phyloP scores from a whole-genome alignment of 805 yeast species.

The Wickerhamiella domercqiae region DNA sequence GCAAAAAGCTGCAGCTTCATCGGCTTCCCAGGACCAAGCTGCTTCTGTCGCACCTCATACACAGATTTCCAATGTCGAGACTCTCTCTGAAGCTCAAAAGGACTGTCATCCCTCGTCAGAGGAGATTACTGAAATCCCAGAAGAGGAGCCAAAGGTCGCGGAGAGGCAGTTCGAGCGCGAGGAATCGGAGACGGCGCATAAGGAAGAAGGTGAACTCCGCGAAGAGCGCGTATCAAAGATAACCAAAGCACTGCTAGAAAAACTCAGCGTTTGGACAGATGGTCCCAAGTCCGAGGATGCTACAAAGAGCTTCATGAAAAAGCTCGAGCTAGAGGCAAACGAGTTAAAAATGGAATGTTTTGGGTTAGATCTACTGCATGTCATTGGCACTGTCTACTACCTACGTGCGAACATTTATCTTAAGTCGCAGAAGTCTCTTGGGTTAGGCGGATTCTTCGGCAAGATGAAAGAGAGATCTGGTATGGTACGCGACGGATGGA shows the following conservation, averaged over 20 bases:
- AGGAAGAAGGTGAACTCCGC: slow-evolving; percentile 26
- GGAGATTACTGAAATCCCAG: neutral
- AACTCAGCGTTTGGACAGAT: slow-evolving; percentile 49
- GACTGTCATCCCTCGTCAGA: neutral
- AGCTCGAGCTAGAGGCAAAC: slow-evolving; percentile 71
- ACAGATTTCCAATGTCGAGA: neutral
- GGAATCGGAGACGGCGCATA: slow-evolving; percentile 28
- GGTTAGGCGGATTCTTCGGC: slow-evolving; percentile 71
- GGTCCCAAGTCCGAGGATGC: slow-evolving; percentile 51
- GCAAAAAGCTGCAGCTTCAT: slow-evolving; percentile 1
- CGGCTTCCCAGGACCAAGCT: neutral
- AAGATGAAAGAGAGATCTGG: slow-evolving; percentile 73
- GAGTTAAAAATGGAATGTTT: slow-evolving; percentile 87
- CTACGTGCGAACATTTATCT: slow-evolving; percentile 60
- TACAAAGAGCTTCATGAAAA: slow-evolving; percentile 43
- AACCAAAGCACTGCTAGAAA: slow-evolving; percentile 62
- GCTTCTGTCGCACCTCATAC: neutral
- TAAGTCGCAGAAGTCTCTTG: slow-evolving; percentile 66
- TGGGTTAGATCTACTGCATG: slow-evolving; percentile 68
- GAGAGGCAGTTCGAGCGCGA: slow-evolving; percentile 21
- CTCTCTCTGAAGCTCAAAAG: neutral
- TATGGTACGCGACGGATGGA: slow-evolving; percentile 68
- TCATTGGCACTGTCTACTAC: slow-evolving; percentile 68
- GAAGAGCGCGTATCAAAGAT: slow-evolving; percentile 33
- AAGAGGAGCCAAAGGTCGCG: slow-evolving; percentile 19